Conservation (phyloP, 1,139 yeast species). For the Eremothecium sinecaudum region DNA sequence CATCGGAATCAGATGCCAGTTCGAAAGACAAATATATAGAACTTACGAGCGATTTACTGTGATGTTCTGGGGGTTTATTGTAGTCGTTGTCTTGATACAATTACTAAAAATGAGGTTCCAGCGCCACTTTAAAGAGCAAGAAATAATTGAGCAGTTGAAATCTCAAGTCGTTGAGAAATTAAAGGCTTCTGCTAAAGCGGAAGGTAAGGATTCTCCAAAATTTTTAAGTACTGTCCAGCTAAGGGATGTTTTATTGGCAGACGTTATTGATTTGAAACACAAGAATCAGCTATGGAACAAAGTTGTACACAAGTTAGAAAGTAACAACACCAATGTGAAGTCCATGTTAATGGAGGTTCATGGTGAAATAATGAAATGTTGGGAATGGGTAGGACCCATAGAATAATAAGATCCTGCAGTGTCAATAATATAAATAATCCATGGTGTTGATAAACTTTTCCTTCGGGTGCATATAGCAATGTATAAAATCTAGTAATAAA, state of each 20-base stretch:
- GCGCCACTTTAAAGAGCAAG: slow-evolving; percentile 34
- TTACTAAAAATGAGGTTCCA: slow-evolving; percentile 33
- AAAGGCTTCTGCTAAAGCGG: slow-evolving; percentile 30
- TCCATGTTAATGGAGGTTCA: slow-evolving; percentile 47
- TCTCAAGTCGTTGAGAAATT: slow-evolving; percentile 39
- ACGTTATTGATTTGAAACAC: slow-evolving; percentile 36
- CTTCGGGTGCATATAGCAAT: background rate
- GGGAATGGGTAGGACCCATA: slow-evolving; percentile 72
- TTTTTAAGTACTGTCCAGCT: slow-evolving; percentile 69
- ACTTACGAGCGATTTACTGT: slow-evolving; percentile 39
- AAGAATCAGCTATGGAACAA: slow-evolving; percentile 52
- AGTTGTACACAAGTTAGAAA: slow-evolving; percentile 54
- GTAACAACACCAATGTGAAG: slow-evolving; percentile 36
- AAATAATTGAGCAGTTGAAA: slow-evolving; percentile 29
- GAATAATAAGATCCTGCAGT: too few species aligned
- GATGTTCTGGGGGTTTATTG: slow-evolving; percentile 30
- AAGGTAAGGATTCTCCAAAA: slow-evolving; percentile 16
- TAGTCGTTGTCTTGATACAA: slow-evolving; percentile 23
- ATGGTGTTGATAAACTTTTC: background rate
- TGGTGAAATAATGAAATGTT: slow-evolving; percentile 80
- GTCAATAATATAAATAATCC: background rate
- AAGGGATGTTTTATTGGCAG: slow-evolving; percentile 55
- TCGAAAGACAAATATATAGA: slow-evolving; percentile 47
- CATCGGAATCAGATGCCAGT: slow-evolving; percentile 52
- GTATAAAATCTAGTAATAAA: too few species aligned